These are phyloP conservation scores for Vanilla planifolia DNA, from an alignment of 106 monocot genomes.

Conservation along the genomic window DNA sequence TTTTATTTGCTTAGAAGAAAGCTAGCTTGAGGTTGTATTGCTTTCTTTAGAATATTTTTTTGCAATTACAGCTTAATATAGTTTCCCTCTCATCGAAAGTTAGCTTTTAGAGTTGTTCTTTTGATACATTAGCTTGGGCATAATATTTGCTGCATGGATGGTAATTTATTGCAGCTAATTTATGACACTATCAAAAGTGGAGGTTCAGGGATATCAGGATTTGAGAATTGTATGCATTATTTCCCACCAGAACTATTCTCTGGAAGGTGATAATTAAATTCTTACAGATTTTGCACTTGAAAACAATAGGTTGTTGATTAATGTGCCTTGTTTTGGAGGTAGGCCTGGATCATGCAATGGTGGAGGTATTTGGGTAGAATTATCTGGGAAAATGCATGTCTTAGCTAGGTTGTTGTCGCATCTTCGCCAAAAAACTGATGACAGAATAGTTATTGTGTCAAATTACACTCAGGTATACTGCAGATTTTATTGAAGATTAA, in stretches of 20 bases:
- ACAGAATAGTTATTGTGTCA: conserved; percentile 97
- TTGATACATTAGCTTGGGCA: not conserved
- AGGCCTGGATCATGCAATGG: conserved; percentile 97
- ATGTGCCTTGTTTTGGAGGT: conserved; percentile 7
- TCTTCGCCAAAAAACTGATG: conserved; percentile 89
- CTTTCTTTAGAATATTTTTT: too few relatives aligned
- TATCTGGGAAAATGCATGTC: conserved; percentile 98
- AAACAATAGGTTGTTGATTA: conserved; percentile 3
- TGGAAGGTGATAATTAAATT: conserved; percentile 47
- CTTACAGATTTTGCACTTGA: not conserved
- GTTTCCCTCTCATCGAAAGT: not conserved
- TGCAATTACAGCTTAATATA: not conserved
- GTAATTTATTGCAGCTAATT: conserved; percentile 58
- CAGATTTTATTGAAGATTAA: not conserved
- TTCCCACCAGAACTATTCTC: conserved; percentile 89
- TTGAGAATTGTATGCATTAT: conserved; percentile 80
- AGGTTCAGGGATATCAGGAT: conserved; percentile 73
- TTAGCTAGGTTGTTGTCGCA: conserved; percentile 76
- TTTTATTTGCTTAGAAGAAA: too few relatives aligned
- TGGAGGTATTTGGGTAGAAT: conserved; percentile 91
- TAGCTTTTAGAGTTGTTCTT: not conserved
- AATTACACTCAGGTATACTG: conserved; percentile 92
- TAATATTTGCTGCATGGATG: not conserved
- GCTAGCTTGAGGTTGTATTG: too few relatives aligned
- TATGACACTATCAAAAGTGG: conserved; percentile 91